A percentile compares a stretch with the other conserved stretches of the same genome.
phyloP scores from a whole-genome alignment of 1,284 basidiomycete species.

The Caloboletus firmus region DNA sequence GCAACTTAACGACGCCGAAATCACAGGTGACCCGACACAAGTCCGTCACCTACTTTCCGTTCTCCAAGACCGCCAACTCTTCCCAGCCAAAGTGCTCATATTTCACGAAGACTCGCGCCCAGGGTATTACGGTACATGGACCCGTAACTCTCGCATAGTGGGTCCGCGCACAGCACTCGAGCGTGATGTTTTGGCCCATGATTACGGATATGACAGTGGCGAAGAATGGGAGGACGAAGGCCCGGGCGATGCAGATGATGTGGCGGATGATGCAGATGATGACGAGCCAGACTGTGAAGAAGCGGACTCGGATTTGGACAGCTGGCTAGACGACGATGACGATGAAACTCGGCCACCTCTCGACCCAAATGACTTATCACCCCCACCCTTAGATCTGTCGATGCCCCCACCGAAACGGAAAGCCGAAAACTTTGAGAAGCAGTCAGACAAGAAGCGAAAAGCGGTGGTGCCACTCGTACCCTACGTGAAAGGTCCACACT shows the following conservation, averaged over 20 bases:
- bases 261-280: conserved; percentile 65
- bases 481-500: conserved; percentile 74
- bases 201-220: conserved; percentile 84
- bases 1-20: conserved; percentile 72
- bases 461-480: conserved; percentile 74
- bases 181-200: conserved; percentile 65
- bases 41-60: conserved; percentile 56
- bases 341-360: conserved; percentile 50
- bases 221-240: conserved; percentile 84
- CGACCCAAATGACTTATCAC: conserved; percentile 42
- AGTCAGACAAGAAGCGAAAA: conserved; percentile 64
- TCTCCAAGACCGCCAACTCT: conserved; percentile 55
- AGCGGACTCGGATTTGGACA: conserved; percentile 69
- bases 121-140: conserved; percentile 87
- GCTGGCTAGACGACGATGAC: conserved; percentile 78
- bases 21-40: conserved; percentile 62
- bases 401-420: conserved; percentile 53
- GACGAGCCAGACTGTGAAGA: conserved; percentile 62
- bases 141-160: conserved; percentile 66
- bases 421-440: conserved; percentile 45
- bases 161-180: conserved; percentile 75
- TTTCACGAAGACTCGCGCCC: conserved; percentile 78
- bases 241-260: conserved; percentile 69
- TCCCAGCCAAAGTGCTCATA: conserved; percentile 73
- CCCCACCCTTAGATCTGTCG: conserved; percentile 40